phyloP scores from a whole-genome alignment of 352 stramenopile genomes.

The Blastocystis sp. region DNA sequence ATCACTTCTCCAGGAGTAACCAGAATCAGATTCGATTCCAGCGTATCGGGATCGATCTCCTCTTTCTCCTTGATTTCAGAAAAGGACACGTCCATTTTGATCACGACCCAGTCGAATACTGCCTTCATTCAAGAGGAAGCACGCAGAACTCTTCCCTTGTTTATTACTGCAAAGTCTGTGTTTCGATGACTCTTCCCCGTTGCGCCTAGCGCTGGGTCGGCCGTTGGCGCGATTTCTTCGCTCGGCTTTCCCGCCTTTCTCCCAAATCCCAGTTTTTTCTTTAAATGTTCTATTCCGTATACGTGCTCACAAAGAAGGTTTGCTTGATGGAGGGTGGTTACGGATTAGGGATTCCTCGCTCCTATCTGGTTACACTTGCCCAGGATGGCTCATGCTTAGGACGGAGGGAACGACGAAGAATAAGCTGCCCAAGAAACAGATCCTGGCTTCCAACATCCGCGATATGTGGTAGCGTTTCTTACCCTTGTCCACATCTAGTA shows the following conservation, averaged over 20 bases:
- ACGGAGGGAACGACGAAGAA: conserved; percentile 62
- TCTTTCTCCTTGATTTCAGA: conserved; percentile 64
- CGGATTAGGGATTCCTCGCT: conserved; percentile 52
- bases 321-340: not conserved
- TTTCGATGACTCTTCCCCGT: too few species aligned
- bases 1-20: conserved; percentile 69
- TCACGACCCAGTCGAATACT: not conserved
- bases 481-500: not conserved
- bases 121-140: not conserved
- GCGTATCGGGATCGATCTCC: conserved; percentile 20
- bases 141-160: too few species aligned
- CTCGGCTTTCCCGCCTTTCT: not conserved
- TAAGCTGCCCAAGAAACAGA: conserved; percentile 48
- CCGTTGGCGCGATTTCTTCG: not conserved
- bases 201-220: too few species aligned
- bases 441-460: conserved; percentile 55
- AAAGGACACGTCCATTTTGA: conserved; percentile 45
- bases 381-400: not conserved
- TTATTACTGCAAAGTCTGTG: too few species aligned
- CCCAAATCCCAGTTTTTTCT: not conserved
- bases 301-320: conserved; percentile 66
- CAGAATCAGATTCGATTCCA: conserved; percentile 41
- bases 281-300: conserved; percentile 61
- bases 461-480: conserved; percentile 54
- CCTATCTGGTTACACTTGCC: conserved; percentile 37